Percentiles rank a stretch among this genome's conserved stretches.
phyloP scores from a whole-genome alignment of 768 basidiomycete species.

The Boletus huronensis region DNA sequence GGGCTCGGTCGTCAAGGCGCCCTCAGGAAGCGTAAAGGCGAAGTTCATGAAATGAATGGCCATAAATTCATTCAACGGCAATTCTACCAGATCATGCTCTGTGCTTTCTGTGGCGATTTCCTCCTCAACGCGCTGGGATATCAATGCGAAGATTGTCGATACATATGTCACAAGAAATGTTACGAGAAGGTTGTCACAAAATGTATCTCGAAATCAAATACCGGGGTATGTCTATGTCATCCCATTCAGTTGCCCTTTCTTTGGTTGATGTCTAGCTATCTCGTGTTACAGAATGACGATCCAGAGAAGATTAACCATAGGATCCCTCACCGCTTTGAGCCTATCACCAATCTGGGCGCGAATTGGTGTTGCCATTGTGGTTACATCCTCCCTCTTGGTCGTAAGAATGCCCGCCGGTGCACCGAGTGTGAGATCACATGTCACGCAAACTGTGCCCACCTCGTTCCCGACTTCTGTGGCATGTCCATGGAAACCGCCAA shows the following conservation, averaged over 20 bases:
- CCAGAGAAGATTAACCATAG: constrained; percentile 99
- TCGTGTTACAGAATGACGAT: constrained; percentile 71
- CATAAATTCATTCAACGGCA: constrained; percentile 97
- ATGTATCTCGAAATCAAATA: constrained; percentile 96
- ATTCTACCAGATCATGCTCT: constrained; percentile 98
- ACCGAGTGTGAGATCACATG: constrained; percentile 96
- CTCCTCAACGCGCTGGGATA: constrained; percentile 96
- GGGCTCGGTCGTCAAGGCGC: constrained; percentile 98
- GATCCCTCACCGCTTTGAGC: constrained; percentile 97
- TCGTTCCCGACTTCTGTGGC: constrained; percentile 98
- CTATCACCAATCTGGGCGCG: constrained; percentile 93
- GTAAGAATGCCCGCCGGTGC: constrained; percentile 95
- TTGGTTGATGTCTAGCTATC: constrained; percentile 1
- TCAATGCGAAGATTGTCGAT: constrained; percentile 98
- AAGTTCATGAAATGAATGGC: constrained; percentile 99
- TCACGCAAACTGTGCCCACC: constrained; percentile 95
- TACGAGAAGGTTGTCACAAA: constrained; percentile 99
- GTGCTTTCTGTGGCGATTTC: constrained; percentile 97
- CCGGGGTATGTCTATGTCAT: constrained; percentile 70
- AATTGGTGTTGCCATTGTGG: constrained; percentile 99
- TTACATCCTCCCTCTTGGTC: constrained; percentile 93
- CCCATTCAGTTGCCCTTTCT: neutral
- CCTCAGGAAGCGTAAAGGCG: constrained; percentile 94
- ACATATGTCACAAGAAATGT: constrained; percentile 99
- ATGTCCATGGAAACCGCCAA: constrained; percentile 99